Percentiles rank a stretch among this genome's conserved stretches.
phyloP scores from a whole-genome alignment of 163 green algal species.

The Scenedesmus sp. region DNA sequence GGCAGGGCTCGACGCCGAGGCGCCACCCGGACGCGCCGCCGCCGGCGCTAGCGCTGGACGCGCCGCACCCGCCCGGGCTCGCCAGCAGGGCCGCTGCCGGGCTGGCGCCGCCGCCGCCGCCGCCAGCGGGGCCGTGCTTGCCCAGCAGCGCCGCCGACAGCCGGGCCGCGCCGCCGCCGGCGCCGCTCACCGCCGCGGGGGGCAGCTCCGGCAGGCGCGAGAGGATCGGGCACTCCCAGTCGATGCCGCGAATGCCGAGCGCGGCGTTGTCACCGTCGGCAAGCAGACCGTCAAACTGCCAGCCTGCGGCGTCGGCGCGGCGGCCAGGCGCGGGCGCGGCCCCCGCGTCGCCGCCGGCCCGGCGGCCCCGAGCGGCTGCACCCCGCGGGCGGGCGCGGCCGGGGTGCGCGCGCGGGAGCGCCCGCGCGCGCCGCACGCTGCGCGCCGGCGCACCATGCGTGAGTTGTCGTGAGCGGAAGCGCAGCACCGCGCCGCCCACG shows the following conservation, averaged over 20 bases:
- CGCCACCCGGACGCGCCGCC: too few species aligned
- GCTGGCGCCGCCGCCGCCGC: neutral
- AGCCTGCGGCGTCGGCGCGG: constrained; percentile 4
- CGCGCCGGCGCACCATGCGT: constrained; percentile 28
- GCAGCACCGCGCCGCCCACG: constrained; percentile 38
- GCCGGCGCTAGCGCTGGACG: too few species aligned
- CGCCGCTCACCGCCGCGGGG: neutral
- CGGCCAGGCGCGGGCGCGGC: too few species aligned
- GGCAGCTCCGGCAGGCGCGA: constrained; percentile 49
- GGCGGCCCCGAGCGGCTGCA: too few species aligned
- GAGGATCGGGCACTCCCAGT: constrained; percentile 87
- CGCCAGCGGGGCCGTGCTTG: too few species aligned
- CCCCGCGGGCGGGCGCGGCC: too few species aligned
- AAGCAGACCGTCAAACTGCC: constrained; percentile 44
- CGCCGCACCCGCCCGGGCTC: too few species aligned
- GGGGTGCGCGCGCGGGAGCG: too few species aligned
- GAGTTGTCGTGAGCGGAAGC: constrained; percentile 29
- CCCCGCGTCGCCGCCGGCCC: too few species aligned
- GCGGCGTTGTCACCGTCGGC: constrained; percentile 56
- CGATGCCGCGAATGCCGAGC: constrained; percentile 49
- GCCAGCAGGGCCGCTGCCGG: too few species aligned
- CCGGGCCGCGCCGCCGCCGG: neutral
- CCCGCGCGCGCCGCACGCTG: too few species aligned
- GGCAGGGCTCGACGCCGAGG: too few species aligned
- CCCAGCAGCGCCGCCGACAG: neutral